Percentiles rank a stretch among this genome's conserved stretches.
Conservation (phyloP, 805 yeast genomes). For the Kodamaea jinghongensis region DNA sequence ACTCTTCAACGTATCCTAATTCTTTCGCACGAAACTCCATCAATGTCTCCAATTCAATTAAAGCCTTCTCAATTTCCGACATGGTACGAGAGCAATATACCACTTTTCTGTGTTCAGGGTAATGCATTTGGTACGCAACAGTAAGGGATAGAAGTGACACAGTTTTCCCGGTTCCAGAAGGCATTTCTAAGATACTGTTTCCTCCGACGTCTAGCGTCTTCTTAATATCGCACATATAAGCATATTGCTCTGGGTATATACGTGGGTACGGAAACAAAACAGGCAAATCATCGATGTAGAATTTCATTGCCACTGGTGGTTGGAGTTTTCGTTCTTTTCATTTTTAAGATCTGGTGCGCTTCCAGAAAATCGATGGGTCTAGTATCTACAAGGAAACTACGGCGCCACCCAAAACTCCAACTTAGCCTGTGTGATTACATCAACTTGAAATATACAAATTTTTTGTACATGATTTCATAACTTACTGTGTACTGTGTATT, state of each 20-base stretch:
- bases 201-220: constrained; percentile 95
- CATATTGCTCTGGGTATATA: constrained; percentile 97
- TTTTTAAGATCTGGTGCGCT: no score
- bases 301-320: constrained; percentile 46
- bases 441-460: no score
- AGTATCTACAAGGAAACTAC: no score
- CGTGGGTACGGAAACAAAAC: constrained; percentile 94
- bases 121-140: constrained; percentile 91
- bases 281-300: constrained; percentile 92
- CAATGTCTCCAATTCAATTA: constrained; percentile 81
- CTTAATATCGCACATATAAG: constrained; percentile 95
- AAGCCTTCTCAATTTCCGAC: constrained; percentile 98
- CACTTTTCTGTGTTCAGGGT: constrained; percentile 91
- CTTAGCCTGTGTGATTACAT: no score
- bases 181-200: constrained; percentile 96
- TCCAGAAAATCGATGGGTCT: no score
- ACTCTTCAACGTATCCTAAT: constrained; percentile 84
- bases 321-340: background rate
- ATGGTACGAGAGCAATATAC: constrained; percentile 98
- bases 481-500: no score
- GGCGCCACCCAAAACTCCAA: no score
- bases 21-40: constrained; percentile 86
- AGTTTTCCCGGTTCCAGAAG: constrained; percentile 99
- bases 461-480: no score
- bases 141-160: constrained; percentile 87